Conservation (phyloP, 331 rosid genomes). For the Pyrus hybrid region DNA sequence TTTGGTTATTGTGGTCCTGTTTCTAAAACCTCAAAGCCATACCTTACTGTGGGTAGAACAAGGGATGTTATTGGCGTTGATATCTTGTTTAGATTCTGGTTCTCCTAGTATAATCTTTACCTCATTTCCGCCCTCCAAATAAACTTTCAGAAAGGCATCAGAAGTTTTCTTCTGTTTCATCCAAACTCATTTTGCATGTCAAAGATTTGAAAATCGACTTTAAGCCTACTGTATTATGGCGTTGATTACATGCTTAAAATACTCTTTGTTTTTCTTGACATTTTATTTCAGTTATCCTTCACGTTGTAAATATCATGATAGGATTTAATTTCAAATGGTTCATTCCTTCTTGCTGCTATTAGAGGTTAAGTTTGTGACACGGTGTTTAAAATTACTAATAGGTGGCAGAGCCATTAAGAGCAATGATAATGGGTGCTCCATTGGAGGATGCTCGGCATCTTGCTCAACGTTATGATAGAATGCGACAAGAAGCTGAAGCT, state of each 20-base stretch:
- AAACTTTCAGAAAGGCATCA: neutral
- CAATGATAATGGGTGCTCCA: conserved; percentile 97
- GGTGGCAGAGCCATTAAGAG: conserved; percentile 96
- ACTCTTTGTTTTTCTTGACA: neutral
- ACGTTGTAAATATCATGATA: neutral
- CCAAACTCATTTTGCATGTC: neutral
- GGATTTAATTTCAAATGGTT: neutral
- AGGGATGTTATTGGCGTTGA: neutral
- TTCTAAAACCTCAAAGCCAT: neutral
- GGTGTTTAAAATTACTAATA: conserved; percentile 22
- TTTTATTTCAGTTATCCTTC: neutral
- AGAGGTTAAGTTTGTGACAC: conserved; percentile 6
- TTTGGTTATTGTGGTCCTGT: neutral
- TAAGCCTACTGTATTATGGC: neutral
- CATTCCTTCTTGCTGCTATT: neutral
- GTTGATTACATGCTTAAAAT: neutral
- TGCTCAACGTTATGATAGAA: conserved; percentile 91
- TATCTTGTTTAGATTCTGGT: neutral
- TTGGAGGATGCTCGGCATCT: conserved; percentile 98
- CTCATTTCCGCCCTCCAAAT: neutral
- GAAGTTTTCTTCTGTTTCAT: neutral
- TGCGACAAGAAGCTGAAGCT: conserved; percentile 96
- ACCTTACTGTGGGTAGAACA: neutral
- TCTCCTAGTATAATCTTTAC: neutral
- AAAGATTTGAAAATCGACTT: neutral